A percentile compares a stretch with the other conserved stretches of the same genome.
Evolutionary conservation across 2,329 filamentous ascomycete species (phyloP).

Genomic region (Penicillium griseofulvum): DNA sequence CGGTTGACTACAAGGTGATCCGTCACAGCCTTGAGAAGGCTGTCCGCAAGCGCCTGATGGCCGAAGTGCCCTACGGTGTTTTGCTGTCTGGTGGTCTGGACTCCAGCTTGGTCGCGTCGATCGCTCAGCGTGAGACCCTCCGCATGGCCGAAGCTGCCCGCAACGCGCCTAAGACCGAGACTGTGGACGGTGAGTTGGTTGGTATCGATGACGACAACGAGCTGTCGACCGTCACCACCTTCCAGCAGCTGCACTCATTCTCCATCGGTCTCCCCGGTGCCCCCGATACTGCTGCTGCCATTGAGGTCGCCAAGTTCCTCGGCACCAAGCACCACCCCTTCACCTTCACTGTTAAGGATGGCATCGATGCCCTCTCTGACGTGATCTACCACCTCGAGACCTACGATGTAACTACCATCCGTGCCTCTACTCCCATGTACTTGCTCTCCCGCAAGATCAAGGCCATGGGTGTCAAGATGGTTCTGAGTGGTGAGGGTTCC

Average conservation of each 20-base stretch:
- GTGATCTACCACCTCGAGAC: constrained; percentile 98
- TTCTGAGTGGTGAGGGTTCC: constrained; percentile 91
- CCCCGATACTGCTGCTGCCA: constrained; percentile 85
- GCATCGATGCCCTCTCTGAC: constrained; percentile 91
- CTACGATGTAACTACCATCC: constrained; percentile 97
- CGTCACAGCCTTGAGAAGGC: constrained; percentile 82
- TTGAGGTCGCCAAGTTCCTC: constrained; percentile 92
- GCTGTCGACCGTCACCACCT: constrained; percentile 82
- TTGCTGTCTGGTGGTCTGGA: constrained; percentile 92
- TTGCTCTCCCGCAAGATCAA: constrained; percentile 97
- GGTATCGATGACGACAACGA: constrained; percentile 93
- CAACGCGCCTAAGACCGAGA: constrained; percentile 41
- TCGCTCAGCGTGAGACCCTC: constrained; percentile 88
- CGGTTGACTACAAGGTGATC: constrained; percentile 79
- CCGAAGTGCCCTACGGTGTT: constrained; percentile 96
- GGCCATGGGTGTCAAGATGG: constrained; percentile 99
- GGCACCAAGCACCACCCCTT: constrained; percentile 98
- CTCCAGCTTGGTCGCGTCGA: constrained; percentile 90
- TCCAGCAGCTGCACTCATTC: constrained; percentile 96
- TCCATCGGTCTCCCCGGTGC: constrained; percentile 93
- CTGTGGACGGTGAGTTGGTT: constrained; percentile 64
- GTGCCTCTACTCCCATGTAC: constrained; percentile 98
- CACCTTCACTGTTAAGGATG: constrained; percentile 97
- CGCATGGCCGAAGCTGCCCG: constrained; percentile 65
- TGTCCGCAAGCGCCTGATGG: constrained; percentile 96